These are phyloP conservation scores for Pharnaceum exiguum DNA, from an alignment of 148 eudicot genomes.

Conservation along the genomic window DNA sequence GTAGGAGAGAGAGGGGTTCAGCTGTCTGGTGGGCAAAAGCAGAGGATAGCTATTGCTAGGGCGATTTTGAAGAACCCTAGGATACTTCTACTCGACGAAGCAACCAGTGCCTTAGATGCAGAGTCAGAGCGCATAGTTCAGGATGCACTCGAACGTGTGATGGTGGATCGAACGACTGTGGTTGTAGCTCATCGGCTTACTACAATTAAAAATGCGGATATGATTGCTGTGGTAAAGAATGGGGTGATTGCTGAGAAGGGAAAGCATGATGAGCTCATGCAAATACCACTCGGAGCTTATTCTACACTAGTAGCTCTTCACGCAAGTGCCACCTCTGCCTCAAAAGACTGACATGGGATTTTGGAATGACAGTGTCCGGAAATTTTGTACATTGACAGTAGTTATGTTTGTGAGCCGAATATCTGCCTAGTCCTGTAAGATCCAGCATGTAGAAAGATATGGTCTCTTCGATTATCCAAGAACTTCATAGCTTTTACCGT, in stretches of 20 bases:
- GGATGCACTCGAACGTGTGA: conserved; percentile 70
- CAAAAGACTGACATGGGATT: not conserved
- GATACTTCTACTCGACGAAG: conserved; percentile 75
- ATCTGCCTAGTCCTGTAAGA: no score
- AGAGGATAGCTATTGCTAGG: conserved; percentile 71
- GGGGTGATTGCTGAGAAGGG: conserved; percentile 78
- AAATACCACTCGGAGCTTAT: conserved; percentile 50
- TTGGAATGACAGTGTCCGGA: not conserved
- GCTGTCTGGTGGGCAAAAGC: conserved; percentile 84
- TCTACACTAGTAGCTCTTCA: conserved; percentile 71
- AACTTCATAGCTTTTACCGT: no score
- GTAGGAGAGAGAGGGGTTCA: conserved; percentile 84
- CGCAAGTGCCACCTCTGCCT: conserved; percentile 17
- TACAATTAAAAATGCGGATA: conserved; percentile 58
- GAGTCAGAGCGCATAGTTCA: conserved; percentile 78
- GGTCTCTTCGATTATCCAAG: no score
- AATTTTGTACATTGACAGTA: not conserved
- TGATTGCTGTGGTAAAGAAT: conserved; percentile 64
- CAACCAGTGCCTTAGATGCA: conserved; percentile 79
- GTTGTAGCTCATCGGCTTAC: conserved; percentile 73
- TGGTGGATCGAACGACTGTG: conserved; percentile 65
- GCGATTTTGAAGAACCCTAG: conserved; percentile 69
- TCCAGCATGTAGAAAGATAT: no score
- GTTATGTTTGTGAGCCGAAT: not conserved
- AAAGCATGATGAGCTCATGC: conserved; percentile 59